Evolutionary conservation across 345 rosid genomes (phyloP).

Genomic region (Eucalyptus cloeziana): DNA sequence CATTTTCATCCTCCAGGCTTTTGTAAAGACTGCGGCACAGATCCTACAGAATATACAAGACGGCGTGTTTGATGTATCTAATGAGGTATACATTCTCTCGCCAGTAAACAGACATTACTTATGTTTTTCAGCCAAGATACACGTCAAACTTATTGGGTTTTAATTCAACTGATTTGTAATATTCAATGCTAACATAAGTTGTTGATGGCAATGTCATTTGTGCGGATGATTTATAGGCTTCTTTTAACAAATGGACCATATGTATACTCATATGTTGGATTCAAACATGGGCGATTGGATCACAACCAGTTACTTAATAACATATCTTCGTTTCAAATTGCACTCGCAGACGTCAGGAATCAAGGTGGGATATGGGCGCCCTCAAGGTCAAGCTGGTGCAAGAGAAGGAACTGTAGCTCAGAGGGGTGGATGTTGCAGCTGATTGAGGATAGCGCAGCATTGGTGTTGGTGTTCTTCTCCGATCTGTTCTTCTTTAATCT

Average conservation of each 20-base stretch:
- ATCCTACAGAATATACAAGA: conserved; percentile 89
- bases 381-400: conserved; percentile 57
- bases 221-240: background rate
- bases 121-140: background rate
- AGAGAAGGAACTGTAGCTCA: conserved; percentile 75
- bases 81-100: conserved; percentile 37
- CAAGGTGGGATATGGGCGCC: conserved; percentile 77
- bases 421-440: conserved; percentile 73
- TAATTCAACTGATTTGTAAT: background rate
- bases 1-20: conserved; percentile 42
- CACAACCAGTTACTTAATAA: background rate
- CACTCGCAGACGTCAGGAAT: conserved; percentile 76
- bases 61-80: conserved; percentile 75
- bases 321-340: background rate
- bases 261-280: background rate
- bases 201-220: background rate
- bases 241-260: background rate
- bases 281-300: background rate
- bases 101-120: background rate
- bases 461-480: background rate
- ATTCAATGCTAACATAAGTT: background rate
- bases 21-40: conserved; percentile 80
- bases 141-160: background rate
- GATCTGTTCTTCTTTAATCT: background rate
- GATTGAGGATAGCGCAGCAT: background rate